These are phyloP conservation scores for Allantophomopsis cytisporea DNA, from an alignment of 2,329 filamentous ascomycete species.

Conservation along the genomic window DNA sequence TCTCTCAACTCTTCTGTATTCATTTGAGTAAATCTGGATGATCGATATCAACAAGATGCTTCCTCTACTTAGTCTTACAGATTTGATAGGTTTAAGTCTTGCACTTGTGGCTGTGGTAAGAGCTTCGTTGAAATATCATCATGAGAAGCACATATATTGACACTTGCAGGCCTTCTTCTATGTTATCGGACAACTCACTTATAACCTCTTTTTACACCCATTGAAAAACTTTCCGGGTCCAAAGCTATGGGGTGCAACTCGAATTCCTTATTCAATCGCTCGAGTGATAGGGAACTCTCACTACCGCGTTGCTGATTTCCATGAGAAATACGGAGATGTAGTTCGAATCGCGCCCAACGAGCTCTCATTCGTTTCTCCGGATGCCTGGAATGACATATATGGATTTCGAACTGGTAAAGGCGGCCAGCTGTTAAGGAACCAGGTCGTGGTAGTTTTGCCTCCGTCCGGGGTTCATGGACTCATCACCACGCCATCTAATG, in stretches of 20 bases:
- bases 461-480: background rate
- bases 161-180: background rate
- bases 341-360: conserved; percentile 18
- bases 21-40: too few relatives aligned
- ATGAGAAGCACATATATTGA: too few relatives aligned
- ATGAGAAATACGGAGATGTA: conserved; percentile 12
- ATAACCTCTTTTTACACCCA: background rate
- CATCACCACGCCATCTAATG: background rate
- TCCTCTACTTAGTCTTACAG: too few relatives aligned
- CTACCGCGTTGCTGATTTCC: conserved; percentile 2
- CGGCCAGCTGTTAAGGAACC: too few relatives aligned
- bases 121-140: too few relatives aligned
- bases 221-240: background rate
- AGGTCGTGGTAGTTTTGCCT: background rate
- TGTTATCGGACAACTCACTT: background rate
- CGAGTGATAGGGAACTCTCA: background rate
- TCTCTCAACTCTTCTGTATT: too few relatives aligned
- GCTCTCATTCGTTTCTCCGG: conserved; percentile 15
- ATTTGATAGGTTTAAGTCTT: too few relatives aligned
- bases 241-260: background rate
- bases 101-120: too few relatives aligned
- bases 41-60: too few relatives aligned
- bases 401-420: conserved; percentile 9
- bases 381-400: conserved; percentile 19
- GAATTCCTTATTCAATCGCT: background rate